Evolutionary conservation across 169 alveolate species (phyloP).

Genomic region (Miamiensis avidus): DNA sequence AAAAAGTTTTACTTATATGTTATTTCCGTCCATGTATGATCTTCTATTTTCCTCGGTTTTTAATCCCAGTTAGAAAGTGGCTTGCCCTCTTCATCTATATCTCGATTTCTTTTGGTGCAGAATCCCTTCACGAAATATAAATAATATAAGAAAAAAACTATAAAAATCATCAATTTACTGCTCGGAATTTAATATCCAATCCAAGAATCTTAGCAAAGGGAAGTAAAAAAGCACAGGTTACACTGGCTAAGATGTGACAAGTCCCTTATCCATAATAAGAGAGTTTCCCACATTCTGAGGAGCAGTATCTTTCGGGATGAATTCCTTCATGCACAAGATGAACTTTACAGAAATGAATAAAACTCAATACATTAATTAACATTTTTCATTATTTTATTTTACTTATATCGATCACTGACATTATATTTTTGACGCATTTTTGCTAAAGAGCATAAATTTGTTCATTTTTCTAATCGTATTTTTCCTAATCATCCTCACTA

Average conservation of each 20-base stretch:
- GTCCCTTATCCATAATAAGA: conserved; percentile 21
- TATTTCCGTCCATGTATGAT: conserved; percentile 14
- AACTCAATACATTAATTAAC: too few relatives aligned
- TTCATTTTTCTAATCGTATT: not conserved
- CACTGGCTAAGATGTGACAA: conserved; percentile 6
- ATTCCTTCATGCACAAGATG: conserved; percentile 24
- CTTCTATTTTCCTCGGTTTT: conserved; percentile 8
- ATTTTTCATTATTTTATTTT: too few relatives aligned
- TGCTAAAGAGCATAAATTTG: not conserved
- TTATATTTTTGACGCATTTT: conserved; percentile 2
- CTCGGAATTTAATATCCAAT: conserved; percentile 6
- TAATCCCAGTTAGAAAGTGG: not conserved
- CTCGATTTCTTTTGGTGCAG: not conserved
- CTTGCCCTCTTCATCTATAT: not conserved
- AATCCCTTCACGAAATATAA: not conserved
- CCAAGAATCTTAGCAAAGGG: conserved; percentile 4
- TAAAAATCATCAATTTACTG: not conserved
- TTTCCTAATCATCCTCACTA: not conserved
- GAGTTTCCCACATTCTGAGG: conserved; percentile 14
- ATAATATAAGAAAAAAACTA: too few relatives aligned
- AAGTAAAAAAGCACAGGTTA: conserved; percentile 8
- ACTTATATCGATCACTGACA: not conserved
- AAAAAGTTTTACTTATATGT: not conserved
- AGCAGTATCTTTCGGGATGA: conserved; percentile 9
- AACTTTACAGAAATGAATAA: not conserved